Conservation (phyloP, 768 basidiomycete species). For the Lyophyllum shimeji region DNA sequence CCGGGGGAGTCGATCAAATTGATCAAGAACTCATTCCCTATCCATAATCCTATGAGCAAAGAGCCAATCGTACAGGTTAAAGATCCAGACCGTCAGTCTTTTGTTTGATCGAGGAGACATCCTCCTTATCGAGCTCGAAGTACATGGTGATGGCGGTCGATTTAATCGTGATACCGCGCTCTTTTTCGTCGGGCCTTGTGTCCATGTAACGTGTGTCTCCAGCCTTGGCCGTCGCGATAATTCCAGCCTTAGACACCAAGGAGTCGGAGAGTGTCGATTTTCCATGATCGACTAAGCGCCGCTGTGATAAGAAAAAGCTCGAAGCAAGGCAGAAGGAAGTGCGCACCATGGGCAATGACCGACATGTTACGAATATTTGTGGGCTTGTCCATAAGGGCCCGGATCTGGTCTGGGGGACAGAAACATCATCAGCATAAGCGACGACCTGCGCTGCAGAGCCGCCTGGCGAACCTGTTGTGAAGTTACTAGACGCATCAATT, state of each 20-base stretch:
- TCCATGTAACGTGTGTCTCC: constrained; percentile 96
- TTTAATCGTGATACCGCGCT: constrained; percentile 99
- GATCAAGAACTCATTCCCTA: constrained; percentile 95
- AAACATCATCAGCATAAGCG: not conserved
- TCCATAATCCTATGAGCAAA: not conserved
- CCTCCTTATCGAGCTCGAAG: constrained; percentile 91
- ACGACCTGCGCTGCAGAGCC: not conserved
- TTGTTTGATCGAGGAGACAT: constrained; percentile 81
- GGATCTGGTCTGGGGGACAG: constrained; percentile 67
- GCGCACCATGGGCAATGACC: constrained; percentile 83
- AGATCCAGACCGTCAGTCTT: constrained; percentile 77
- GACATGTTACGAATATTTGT: constrained; percentile 94
- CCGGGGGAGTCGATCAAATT: constrained; percentile 99
- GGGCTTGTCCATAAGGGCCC: constrained; percentile 82
- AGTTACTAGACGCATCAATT: constrained; percentile 60
- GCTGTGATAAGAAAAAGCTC: not conserved
- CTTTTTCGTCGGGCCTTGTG: constrained; percentile 96
- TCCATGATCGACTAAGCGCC: constrained; percentile 88
- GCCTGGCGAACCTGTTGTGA: constrained; percentile 63
- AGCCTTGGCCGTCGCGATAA: constrained; percentile 89
- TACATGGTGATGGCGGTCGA: constrained; percentile 99
- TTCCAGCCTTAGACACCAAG: constrained; percentile 97
- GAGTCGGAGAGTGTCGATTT: constrained; percentile 99
- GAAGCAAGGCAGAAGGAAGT: constrained; percentile 1
- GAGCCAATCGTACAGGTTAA: not conserved